Evolutionary conservation across 345 rosid species (phyloP).

Genomic region (Eucalyptus tenuipes): DNA sequence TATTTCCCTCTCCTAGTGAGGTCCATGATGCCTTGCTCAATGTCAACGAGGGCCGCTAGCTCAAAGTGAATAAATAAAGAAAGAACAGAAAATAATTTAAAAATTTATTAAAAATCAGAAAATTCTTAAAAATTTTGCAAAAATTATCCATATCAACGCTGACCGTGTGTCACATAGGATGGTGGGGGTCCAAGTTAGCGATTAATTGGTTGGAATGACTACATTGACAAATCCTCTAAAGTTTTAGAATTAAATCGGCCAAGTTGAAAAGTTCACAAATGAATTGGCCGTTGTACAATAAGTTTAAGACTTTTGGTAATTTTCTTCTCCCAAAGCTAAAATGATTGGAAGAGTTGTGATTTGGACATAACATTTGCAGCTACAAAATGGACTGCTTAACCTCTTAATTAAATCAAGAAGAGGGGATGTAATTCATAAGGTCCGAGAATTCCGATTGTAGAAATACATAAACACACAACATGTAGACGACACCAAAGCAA

Average conservation of each 20-base stretch:
- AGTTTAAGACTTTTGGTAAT: rapidly evolving
- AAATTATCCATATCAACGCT: neutral
- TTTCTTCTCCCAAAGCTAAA: neutral
- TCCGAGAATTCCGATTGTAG: neutral
- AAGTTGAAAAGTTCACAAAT: rapidly evolving
- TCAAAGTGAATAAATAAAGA: neutral
- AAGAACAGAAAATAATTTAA: neutral
- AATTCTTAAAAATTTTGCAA: neutral
- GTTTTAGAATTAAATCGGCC: rapidly evolving
- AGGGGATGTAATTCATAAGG: neutral
- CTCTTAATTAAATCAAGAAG: neutral
- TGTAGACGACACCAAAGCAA: neutral
- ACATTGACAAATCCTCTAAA: neutral
- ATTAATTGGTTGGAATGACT: neutral
- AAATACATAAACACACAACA: neutral
- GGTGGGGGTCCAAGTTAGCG: rapidly evolving
- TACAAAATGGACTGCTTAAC: too few species aligned
- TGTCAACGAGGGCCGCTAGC: rapidly evolving
- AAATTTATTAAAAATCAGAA: neutral
- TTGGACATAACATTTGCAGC: neutral
- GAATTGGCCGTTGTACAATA: rapidly evolving
- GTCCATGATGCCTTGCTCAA: neutral
- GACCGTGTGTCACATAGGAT: neutral
- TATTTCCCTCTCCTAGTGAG: neutral
- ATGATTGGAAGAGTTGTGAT: neutral